Evolutionary conservation across 2,329 filamentous ascomycete genomes (phyloP), one percentile per base, ranked within the genome.

Genomic region (Colletotrichum theobromicola): DNA sequence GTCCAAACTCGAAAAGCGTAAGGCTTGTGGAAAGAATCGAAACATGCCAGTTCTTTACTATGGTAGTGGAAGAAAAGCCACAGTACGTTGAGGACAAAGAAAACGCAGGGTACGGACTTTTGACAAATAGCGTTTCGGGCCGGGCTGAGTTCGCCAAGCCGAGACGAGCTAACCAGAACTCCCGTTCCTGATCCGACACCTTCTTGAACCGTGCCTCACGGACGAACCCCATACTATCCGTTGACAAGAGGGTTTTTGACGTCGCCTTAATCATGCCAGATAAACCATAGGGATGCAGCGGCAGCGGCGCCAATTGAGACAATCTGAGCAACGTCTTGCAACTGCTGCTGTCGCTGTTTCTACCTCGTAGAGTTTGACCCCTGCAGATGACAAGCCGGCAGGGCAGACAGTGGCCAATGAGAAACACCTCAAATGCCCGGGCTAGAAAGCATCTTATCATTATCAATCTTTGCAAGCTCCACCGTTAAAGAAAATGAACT

Each of bases 91-190:
- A 3, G 24, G 18, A 37, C 34, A 24, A 62, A 37, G 32, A 34
- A 34, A 9, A 32, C 3, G 32, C 24, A 42, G 60, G 60, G 34
- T 35, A 62, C 34, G 34, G 50, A 34, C 35, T 42, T 42, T 53
- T 24, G 28, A 13, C 16, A 68, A 46, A 46, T 68, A 68, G 66
- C 37, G 55, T 68, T 68, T 61, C 66, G 55, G 66, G 55, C 34
- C 66, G 34, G 37, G 55, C 55, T 68, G 26, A 35, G 34, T 68
- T 68, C 57, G 35, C 28, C 34, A 32, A 50, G 66, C 66, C 66
- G 66, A 68, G 66, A 61, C 66, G 60, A 34, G 66, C 55, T 68
- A 68, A n/a, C 12, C 26, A 32, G 55, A 68, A 68, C 35, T 68
- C 55, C 66, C 66, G 66, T 68, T 61, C 26, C n/a, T 15, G 16